Evolutionary conservation across 192 early-diverging fungal species (phyloP).

Genomic region (Diversispora epigaea): DNA sequence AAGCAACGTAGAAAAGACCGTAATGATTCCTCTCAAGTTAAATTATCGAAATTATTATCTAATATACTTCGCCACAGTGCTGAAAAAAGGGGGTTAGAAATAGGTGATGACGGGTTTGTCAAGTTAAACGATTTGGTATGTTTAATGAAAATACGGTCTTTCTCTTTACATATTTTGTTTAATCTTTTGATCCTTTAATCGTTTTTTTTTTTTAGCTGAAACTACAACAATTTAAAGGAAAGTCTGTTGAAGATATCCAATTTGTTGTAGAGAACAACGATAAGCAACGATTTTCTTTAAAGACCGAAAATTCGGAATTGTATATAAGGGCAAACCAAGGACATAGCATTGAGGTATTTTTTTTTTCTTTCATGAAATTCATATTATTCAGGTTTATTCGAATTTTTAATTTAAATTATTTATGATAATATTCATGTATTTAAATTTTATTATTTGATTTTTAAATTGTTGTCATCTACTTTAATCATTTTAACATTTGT

Average conservation of each 20-base stretch:
- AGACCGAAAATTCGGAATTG: conserved; percentile 46
- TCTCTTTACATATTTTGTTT: background rate
- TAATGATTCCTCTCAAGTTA: background rate
- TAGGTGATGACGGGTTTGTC: conserved; percentile 78
- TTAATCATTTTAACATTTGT: background rate
- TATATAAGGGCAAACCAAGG: conserved; percentile 87
- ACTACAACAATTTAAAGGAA: conserved; percentile 56
- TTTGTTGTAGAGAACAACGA: conserved; percentile 71
- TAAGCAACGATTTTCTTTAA: conserved; percentile 77
- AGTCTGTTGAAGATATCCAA: conserved; percentile 63
- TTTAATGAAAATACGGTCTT: conserved; percentile 9
- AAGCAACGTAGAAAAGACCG: background rate
- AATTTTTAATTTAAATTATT: background rate
- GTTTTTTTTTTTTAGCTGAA: conserved; percentile 41
- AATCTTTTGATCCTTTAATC: background rate
- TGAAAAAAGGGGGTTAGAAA: conserved; percentile 66
- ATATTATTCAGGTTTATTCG: background rate
- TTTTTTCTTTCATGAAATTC: conserved; percentile 14
- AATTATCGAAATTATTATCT: conserved; percentile 73
- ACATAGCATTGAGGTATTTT: conserved; percentile 58
- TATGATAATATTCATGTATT: no score
- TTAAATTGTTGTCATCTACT: background rate
- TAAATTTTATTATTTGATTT: background rate
- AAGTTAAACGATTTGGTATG: conserved; percentile 63
- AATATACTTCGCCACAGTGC: conserved; percentile 87